Evolutionary conservation across 345 rosid genomes (phyloP).

Genomic region (Reutealis trisperma): DNA sequence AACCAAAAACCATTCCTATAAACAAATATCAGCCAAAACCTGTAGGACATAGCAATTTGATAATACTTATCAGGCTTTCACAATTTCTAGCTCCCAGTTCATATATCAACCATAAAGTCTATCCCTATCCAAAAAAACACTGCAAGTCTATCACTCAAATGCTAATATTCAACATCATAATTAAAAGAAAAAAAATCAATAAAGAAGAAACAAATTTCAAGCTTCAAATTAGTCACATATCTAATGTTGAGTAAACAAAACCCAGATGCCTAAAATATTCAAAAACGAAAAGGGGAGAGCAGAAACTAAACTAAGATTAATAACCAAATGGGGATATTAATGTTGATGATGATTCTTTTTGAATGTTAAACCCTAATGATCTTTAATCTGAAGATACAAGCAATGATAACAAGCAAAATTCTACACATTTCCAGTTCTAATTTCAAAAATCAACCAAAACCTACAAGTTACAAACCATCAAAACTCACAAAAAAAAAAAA

Average conservation of each 20-base stretch:
- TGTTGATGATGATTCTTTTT: neutral
- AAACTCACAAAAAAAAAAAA: neutral
- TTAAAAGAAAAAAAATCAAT: neutral
- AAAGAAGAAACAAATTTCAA: neutral
- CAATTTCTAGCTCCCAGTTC: neutral
- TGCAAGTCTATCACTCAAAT: neutral
- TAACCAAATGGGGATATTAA: neutral
- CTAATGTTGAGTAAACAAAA: neutral
- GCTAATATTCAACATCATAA: neutral
- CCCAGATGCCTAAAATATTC: neutral
- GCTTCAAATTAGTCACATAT: neutral
- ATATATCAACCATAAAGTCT: neutral
- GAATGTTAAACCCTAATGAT: neutral
- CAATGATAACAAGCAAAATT: neutral
- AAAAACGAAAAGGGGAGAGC: neutral
- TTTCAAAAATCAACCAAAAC: conserved; percentile 5
- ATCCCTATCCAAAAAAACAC: neutral
- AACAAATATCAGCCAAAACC: neutral
- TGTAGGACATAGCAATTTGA: neutral
- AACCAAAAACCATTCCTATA: neutral
- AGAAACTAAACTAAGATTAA: neutral
- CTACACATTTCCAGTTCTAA: neutral
- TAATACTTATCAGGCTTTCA: neutral
- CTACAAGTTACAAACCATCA: neutral
- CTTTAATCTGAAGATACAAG: neutral